Percentiles rank a stretch among this genome's conserved stretches.
These are phyloP conservation scores for Beta vulgaris DNA, from an alignment of 148 eudicot species.

Conservation along the genomic window DNA sequence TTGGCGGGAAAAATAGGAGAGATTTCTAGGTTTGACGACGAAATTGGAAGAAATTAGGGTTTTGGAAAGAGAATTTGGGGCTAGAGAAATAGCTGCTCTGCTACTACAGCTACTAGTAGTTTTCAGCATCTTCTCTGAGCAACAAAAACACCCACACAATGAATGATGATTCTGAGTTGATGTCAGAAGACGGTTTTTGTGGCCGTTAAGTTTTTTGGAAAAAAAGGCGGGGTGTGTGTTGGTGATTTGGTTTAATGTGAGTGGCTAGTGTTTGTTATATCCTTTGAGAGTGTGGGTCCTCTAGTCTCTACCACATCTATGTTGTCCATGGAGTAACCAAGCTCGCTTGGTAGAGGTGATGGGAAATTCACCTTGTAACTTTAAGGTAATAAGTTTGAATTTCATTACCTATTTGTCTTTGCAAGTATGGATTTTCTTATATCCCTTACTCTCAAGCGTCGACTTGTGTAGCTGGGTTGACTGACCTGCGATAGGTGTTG, in stretches of 20 bases:
- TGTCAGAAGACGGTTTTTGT: conserved; percentile 18
- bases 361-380: too few relatives aligned
- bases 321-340: not conserved
- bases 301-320: not conserved
- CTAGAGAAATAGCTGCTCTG: conserved; percentile 10
- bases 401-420: too few relatives aligned
- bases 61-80: conserved; percentile 21
- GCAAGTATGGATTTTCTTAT: too few relatives aligned
- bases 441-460: too few relatives aligned
- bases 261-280: conserved; percentile 28
- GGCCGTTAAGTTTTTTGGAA: conserved; percentile 18
- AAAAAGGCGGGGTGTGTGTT: conserved; percentile 14
- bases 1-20: conserved; percentile 24
- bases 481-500: too few relatives aligned
- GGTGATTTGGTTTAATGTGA: conserved; percentile 15
- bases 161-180: not conserved
- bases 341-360: too few relatives aligned
- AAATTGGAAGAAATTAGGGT: conserved; percentile 29
- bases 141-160: not conserved
- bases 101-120: conserved; percentile 4
- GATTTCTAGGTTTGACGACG: conserved; percentile 17
- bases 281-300: conserved; percentile 9
- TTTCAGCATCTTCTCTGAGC: conserved; percentile 14
- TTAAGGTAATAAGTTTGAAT: too few relatives aligned
- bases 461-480: too few relatives aligned